Evolutionary conservation across 768 basidiomycete genomes (phyloP).

Genomic region (Termitomyces sp.): DNA sequence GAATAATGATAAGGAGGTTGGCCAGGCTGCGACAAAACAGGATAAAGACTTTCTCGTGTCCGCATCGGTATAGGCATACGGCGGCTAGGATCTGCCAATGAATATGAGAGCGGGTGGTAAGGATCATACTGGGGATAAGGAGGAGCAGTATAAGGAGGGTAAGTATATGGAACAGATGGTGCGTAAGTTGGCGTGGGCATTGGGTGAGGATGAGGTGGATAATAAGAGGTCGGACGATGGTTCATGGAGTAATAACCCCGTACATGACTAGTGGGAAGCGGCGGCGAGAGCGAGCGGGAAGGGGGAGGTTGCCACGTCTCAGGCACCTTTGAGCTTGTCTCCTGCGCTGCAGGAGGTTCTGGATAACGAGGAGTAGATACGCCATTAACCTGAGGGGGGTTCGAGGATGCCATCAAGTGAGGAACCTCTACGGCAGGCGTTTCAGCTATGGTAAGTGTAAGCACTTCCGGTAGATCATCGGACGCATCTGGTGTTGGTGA

Average conservation of each 20-base stretch:
- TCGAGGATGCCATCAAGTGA: slow-evolving; percentile 16
- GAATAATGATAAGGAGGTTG: slow-evolving; percentile 16
- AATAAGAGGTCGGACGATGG: slow-evolving; percentile 6
- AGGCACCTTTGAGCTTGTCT: slow-evolving; percentile 1
- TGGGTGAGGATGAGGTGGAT: slow-evolving; percentile 8
- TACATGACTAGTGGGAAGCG: slow-evolving; percentile 7
- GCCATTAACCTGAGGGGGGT: slow-evolving; percentile 3
- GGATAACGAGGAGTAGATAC: not conserved
- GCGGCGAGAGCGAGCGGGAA: not conserved
- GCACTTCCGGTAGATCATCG: slow-evolving; percentile 18
- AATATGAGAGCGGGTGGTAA: slow-evolving; percentile 6
- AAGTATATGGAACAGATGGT: slow-evolving; percentile 10
- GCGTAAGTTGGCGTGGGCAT: slow-evolving; percentile 6
- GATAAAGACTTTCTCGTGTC: slow-evolving; percentile 15
- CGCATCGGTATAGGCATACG: slow-evolving; percentile 6
- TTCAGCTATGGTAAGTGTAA: slow-evolving; percentile 17
- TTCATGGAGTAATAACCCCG: slow-evolving; percentile 10
- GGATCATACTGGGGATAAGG: slow-evolving; percentile 14
- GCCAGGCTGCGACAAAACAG: slow-evolving; percentile 12
- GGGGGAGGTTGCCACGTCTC: not conserved
- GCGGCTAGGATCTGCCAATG: slow-evolving; percentile 3
- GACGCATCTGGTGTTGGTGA: slow-evolving; percentile 28
- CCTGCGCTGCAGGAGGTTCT: not conserved
- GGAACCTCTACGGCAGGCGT: slow-evolving; percentile 7
- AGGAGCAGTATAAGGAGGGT: slow-evolving; percentile 14